Conservation (phyloP, 2,329 filamentous ascomycete genomes). For the Alternaria panax region DNA sequence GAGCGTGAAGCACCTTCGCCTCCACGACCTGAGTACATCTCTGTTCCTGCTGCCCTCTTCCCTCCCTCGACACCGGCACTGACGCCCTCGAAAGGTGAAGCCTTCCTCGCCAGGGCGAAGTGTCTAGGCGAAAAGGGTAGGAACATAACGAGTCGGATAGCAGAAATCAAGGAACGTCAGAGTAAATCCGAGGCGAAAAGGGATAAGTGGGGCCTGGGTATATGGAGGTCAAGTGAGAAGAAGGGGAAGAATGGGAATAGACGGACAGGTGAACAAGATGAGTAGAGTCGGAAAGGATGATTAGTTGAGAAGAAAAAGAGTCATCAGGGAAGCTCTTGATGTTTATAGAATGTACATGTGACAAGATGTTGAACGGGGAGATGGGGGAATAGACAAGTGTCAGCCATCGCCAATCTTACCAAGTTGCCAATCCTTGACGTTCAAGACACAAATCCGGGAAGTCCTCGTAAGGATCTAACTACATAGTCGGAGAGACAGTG, state of each 20-base stretch:
- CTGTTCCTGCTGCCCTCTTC: background rate
- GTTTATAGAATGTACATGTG: too few relatives aligned
- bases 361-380: background rate
- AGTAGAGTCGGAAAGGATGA: background rate
- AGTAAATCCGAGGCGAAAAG: background rate
- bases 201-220: background rate
- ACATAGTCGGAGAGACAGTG: too few relatives aligned
- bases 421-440: too few relatives aligned
- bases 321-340: background rate
- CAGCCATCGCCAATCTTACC: too few relatives aligned
- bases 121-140: background rate
- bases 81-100: background rate
- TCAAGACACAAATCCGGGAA: too few relatives aligned
- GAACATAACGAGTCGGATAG: background rate
- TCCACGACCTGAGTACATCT: background rate
- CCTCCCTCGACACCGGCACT: background rate
- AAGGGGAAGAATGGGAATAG: background rate
- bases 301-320: background rate
- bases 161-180: background rate
- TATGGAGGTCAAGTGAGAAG: background rate
- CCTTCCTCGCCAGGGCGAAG: background rate
- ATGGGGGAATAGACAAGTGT: background rate
- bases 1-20: background rate
- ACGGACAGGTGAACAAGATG: background rate
- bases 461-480: too few relatives aligned